Evolutionary conservation across 208 protist species (phyloP), one percentile per base, ranked within the genome.

Genomic region (Trypanosoma platydactyli): DNA sequence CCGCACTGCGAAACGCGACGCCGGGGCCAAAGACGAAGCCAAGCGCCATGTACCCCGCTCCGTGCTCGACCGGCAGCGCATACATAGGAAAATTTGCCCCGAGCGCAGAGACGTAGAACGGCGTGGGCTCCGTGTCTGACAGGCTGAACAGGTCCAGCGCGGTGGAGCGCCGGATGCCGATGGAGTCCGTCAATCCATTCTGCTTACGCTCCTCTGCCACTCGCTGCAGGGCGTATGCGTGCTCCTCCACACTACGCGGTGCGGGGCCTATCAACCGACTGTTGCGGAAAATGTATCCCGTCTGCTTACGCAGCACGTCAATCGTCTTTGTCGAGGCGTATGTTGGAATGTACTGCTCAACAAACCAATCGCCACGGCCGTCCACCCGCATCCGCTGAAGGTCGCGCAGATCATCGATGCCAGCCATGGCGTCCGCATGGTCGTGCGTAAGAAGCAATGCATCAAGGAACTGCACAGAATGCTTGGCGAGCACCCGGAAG

Each of bases 371-470:
- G 24, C 74, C 60, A 6, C 38, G 25, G 9, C 54, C 49, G 35
- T 80, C 71, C 74, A 79, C 78, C 59, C 76, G 65, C 81, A 93
- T 85, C 12, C 30, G 59, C 69, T 97, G 94, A 42, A 94, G 51
- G 61, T 97, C 94, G n/a, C 91, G 85, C 29, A 97, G 68, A 63
- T 97, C 93, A 59, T 96, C 91, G 3, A 97, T 64, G 2, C 93
- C 91, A 25, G 68, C 79, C 11, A 87, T 71, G 9, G 94, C 94
- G 61, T 95, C 91, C 18, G 80, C 82, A 55, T 97, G 91, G 30
- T 83, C 89, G 71, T 96, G 91, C 38, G 94, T 96, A 59, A 97
- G 64, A 18, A 96, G 69, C 41, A 97, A 64, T 3, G 86, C 89
- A 64, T 97, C 89, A 3, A 96, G 51, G 3, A 56, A 64, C 16